Conservation (phyloP, 139 green algal genomes). For the Auxenochlorella protothecoides region DNA sequence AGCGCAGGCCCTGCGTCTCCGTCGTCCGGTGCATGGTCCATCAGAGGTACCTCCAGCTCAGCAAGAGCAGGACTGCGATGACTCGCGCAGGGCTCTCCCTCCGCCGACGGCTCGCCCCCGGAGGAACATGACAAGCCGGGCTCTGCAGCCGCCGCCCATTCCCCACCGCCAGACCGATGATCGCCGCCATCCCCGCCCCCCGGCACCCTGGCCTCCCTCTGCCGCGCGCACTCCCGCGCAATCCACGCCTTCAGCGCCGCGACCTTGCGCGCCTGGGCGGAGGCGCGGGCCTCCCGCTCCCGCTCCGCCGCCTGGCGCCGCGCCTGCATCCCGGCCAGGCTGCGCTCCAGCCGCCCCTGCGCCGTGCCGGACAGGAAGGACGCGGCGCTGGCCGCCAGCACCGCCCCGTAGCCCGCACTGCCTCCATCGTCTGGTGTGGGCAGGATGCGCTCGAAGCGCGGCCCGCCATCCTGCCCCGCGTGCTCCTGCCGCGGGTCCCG, state of each 20-base stretch:
- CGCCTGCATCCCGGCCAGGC: not conserved
- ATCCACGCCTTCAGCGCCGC: conserved; percentile 12
- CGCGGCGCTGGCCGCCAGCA: not conserved
- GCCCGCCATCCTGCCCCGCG: not conserved
- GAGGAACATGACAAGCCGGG: too few species aligned
- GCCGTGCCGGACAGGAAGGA: not conserved
- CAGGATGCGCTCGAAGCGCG: conserved; percentile 11
- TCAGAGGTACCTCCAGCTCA: too few species aligned
- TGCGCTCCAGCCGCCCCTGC: not conserved
- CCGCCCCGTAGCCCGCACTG: conserved; percentile 6
- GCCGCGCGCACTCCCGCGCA: not conserved
- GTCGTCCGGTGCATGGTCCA: too few species aligned
- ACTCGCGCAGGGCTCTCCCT: too few species aligned
- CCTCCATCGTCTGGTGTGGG: not conserved
- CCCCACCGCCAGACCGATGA: too few species aligned
- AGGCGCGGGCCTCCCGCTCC: not conserved
- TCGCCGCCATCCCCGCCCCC: not conserved
- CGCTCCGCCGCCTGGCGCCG: conserved; percentile 12
- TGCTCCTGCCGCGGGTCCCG: not conserved
- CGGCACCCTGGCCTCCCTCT: conserved; percentile 4
- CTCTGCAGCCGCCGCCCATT: too few species aligned
- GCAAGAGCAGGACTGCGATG: too few species aligned
- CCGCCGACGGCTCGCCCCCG: too few species aligned
- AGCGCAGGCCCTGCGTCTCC: too few species aligned
- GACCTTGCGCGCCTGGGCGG: conserved; percentile 3